Base-by-base conservation (phyloP, 768 basidiomycete genomes). In the Gloeopeniophorella convolvens region DNA sequence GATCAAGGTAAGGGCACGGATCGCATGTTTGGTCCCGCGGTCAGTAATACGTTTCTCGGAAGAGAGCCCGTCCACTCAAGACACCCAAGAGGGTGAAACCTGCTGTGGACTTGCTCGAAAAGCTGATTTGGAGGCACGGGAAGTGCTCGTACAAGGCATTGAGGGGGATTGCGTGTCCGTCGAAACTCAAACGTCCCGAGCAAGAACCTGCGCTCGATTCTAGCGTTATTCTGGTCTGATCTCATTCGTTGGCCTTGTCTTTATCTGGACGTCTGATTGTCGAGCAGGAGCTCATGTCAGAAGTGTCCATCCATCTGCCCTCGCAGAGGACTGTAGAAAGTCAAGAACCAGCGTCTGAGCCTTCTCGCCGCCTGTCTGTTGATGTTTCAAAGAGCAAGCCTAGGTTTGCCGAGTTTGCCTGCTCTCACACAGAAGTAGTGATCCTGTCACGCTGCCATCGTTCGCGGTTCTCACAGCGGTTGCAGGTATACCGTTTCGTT, bases 371-470 rank as follows among this genome's bases (percentile, higher is more conserved):
- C 10, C 73, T 79, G 56, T 63, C 68, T 27, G 65, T 76, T 26
- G 69, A 67, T 1, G 39, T 18, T 33, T 30, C 40, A 21, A 69
- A 67, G 45, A 53, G 67, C 44, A 92, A 89, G 63, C 89, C 89
- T 11, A 76, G 77, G n/a, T 90, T 92, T 60, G 72, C 76, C 0
- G 86, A 93, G 45, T 93, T 86, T 62, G 71, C 79, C 1, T 92
- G 84, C 59, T 73, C 68, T 45, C 65, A 81, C 54, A 58, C 68
- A 7, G 83, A 89, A 72, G 89, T 88, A 68, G 36, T 4, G 18
- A 13, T n/a, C 13, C 5, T 9, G 4, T 6, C 13, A 11, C 30
- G 21, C 39, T 4, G 5, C 6, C 13, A 11, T 6, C 41, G 9
- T 18, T 11, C n/a, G n/a, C n/a, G n/a, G 4, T 16, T 21, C 8